Conservation (phyloP, 192 early-diverging fungal species). For the Coemansia sp. region DNA sequence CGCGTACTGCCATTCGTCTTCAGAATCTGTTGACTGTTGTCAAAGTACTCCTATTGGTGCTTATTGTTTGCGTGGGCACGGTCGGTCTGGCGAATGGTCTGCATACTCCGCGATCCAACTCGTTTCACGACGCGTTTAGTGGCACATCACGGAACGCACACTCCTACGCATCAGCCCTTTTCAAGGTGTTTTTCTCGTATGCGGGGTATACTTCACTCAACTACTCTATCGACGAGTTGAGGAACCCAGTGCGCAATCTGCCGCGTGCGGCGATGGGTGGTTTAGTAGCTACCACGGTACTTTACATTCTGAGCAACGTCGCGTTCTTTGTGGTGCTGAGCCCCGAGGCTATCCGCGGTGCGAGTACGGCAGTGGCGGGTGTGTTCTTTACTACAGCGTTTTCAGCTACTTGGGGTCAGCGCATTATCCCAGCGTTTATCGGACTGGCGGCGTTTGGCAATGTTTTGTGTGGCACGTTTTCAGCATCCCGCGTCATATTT, state of each 20-base stretch:
- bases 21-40: conserved; percentile 48
- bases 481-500: conserved; percentile 55
- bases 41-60: conserved; percentile 50
- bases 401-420: conserved; percentile 48
- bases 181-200: conserved; percentile 61
- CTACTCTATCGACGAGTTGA: conserved; percentile 64
- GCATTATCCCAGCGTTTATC: conserved; percentile 55
- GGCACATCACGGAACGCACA: conserved; percentile 35
- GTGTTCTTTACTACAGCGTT: conserved; percentile 55
- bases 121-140: conserved; percentile 18
- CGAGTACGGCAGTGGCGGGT: conserved; percentile 53
- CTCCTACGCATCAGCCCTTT: conserved; percentile 48
- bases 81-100: conserved; percentile 1
- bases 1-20: conserved; percentile 32
- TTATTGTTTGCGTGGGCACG: conserved; percentile 46
- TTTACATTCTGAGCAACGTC: conserved; percentile 61
- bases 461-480: conserved; percentile 47
- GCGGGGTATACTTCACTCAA: conserved; percentile 62
- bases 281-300: conserved; percentile 49
- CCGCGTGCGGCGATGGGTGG: conserved; percentile 60
- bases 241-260: conserved; percentile 60
- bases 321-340: conserved; percentile 60
- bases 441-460: conserved; percentile 56
- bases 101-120: background rate
- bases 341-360: conserved; percentile 26